Base-by-base conservation (phyloP, 1,284 basidiomycete genomes). In the Ustilago sp. region DNA sequence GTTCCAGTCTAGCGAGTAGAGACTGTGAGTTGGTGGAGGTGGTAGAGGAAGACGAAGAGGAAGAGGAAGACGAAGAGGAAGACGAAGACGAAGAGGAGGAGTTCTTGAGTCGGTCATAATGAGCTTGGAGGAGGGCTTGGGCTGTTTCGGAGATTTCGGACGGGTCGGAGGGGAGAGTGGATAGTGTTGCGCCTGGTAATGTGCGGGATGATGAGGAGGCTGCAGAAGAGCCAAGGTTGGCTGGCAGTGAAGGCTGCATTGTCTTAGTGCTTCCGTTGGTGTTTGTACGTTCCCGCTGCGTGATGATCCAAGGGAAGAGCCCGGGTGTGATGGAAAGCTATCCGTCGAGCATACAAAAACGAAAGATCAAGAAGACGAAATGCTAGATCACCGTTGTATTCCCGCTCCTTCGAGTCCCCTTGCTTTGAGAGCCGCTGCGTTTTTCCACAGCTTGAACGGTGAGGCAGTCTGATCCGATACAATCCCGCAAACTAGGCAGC, bases 91-190 rank as follows among this genome's bases (percentile, higher is more conserved):
- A 31, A 13, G 39, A 13, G 23, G 53, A 12, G 48, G 13, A 47
- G 5, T 43, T 41, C 28, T 66, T 63, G 28, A 76, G 41, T 7
- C 65, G 61, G 12, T 56, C 65, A 31, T 72, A 72, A 38, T 76
- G 74, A 13, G 74, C 69, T 43, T 63, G 48, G 0, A 77, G 63
- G 2, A 77, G 65, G 4, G 74, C 74, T 31, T 77, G 74, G 12
- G 74, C 74, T 2, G 74, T 73, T 8, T 60, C 74, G 15, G 74
- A 72, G n/a, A 76, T 68, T 17, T 76, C 68, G 17, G 63, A 47
- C 4, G 73, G 60, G 48, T 75, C 67, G 28, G 59, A 54, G 2
- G 63, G 58, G 8, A 60, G 47, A 0, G 68, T 59, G 13, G 68
- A 64, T 8, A 62, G 35, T 48, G 47, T 8, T 19, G n/a, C 38